Evolutionary conservation across 1,139 yeast genomes (phyloP).

Genomic region (Taphrina sp.): DNA sequence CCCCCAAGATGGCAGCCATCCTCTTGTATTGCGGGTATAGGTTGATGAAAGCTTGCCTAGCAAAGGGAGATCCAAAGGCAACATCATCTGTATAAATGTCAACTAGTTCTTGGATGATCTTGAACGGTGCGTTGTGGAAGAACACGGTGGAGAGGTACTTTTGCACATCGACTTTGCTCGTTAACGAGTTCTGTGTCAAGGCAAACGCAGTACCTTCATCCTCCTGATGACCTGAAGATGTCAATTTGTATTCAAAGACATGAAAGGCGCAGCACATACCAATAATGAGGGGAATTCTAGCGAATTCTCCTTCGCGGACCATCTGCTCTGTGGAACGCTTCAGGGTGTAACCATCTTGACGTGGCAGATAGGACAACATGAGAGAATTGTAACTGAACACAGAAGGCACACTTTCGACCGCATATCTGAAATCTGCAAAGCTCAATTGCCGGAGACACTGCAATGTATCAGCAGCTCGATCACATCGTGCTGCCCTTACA

Average conservation of each 20-base stretch:
- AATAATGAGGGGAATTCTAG: neutral
- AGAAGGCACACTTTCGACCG: neutral
- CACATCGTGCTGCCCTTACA: conserved; percentile 2
- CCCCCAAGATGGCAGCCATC: conserved; percentile 1
- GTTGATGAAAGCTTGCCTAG: neutral
- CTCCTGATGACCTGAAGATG: too few species aligned
- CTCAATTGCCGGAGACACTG: neutral
- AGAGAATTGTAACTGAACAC: neutral
- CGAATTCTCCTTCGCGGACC: neutral
- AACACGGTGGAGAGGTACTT: neutral
- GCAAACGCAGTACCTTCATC: neutral
- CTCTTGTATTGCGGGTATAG: conserved; percentile 7
- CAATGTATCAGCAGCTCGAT: neutral
- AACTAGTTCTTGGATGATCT: neutral
- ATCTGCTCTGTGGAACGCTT: neutral
- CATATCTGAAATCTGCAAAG: neutral
- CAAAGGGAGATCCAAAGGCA: neutral
- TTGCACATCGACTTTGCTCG: neutral
- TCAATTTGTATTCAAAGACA: too few species aligned
- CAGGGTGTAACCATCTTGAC: neutral
- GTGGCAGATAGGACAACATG: neutral
- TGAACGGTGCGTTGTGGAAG: neutral
- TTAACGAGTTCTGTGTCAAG: neutral
- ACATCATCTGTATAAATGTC: neutral
- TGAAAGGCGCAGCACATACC: too few species aligned